phyloP scores from a whole-genome alignment of 2,329 filamentous ascomycete species.

The Dothistroma pini region DNA sequence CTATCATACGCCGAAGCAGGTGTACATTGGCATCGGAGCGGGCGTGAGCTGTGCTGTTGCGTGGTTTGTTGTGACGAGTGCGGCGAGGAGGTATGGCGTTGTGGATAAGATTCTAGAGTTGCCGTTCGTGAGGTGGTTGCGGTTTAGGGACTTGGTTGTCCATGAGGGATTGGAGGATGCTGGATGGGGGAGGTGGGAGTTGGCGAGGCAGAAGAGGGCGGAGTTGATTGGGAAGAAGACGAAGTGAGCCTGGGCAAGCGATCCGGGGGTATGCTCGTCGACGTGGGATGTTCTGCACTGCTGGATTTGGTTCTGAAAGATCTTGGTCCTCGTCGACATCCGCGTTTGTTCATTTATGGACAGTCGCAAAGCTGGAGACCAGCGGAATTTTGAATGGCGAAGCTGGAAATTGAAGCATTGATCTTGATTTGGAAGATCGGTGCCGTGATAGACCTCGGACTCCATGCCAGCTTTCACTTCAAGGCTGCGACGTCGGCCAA shows the following conservation, averaged over 20 bases:
- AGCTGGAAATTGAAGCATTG: no score
- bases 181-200: conserved; percentile 91
- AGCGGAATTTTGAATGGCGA: no score
- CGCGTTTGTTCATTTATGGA: no score
- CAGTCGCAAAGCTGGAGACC: no score
- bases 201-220: conserved; percentile 39
- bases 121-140: conserved; percentile 60
- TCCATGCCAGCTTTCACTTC: background rate
- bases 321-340: no score
- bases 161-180: conserved; percentile 86
- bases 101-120: conserved; percentile 69
- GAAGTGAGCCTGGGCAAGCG: conserved; percentile 7
- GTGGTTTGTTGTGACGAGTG: conserved; percentile 75
- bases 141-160: conserved; percentile 78
- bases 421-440: no score
- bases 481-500: background rate
- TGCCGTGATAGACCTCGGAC: no score
- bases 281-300: background rate
- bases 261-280: background rate
- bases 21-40: conserved; percentile 71
- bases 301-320: no score
- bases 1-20: conserved; percentile 88
- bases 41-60: conserved; percentile 66
- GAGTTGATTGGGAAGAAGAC: conserved; percentile 17
- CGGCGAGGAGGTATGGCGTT: conserved; percentile 63